Evolutionary conservation across 306 rosid genomes (phyloP), one percentile per base, ranked within the genome.

Genomic region (Citrullus amarus): DNA sequence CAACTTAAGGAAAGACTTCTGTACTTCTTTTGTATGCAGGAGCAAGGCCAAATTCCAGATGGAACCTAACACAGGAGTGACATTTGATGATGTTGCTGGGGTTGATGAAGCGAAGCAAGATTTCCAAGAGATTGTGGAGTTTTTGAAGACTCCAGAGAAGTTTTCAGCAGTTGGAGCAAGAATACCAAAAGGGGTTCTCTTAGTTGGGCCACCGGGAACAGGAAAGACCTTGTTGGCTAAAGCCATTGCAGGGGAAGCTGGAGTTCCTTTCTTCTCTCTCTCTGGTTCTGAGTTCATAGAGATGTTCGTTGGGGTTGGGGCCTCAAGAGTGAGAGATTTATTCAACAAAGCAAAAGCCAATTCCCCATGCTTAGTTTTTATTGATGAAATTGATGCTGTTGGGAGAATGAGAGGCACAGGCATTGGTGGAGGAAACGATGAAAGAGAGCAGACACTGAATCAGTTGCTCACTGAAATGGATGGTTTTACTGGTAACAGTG

Each of bases 181-280:
- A 62, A 91, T 91, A 74, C 95, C 96, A 6, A 91, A 89, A 84
- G 96, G 96, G 41, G 90, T 89, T 58, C 91, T 91, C 16, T 41
- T 93, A 43, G 81, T 86, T 20, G 94, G 97, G 53, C 93, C 94
- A 20, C 94, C 98, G 0, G 98, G 98, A 68, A 89, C 96, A 1
- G 93, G 94, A 51, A 93, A 93, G 87, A 93, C 96, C 51, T 56
- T 91, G 84, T 81, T 91, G 79, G 98, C 90, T 6, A 93, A 83
- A 80, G 98, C 96, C 61, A 93, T 91, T 60, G 94, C 96, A 28
- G 96, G 98, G 8, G 96, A 93, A 85, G 94, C 96, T n/a, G 93
- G 90, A 51, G 97, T 91, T 57, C 94, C 97, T 43, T 91, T 89
- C 88, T 88, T 93, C 59, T 93, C 96, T 13, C 81, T 91, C 6